Conservation (phyloP, 352 stramenopile species). For the Phytophthora lateralis region DNA sequence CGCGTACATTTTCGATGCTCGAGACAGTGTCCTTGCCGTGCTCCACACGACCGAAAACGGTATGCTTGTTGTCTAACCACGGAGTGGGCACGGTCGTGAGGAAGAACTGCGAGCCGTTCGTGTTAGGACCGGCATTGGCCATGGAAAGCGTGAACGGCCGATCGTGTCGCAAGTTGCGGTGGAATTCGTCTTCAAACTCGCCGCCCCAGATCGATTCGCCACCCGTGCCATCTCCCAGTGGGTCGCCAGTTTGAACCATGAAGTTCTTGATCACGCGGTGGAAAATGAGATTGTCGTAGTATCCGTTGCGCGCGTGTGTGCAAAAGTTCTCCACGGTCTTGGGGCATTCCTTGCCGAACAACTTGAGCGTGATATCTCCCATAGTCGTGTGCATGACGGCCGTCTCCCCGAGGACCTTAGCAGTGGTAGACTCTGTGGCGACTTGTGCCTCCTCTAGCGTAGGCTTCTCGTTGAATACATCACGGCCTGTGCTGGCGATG, state of each 20-base stretch:
- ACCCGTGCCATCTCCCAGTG: slow-evolving; percentile 96
- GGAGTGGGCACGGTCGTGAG: slow-evolving; percentile 98
- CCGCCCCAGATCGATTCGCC: slow-evolving; percentile 99
- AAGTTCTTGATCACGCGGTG: slow-evolving; percentile 99
- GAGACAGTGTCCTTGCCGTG: slow-evolving; percentile 97
- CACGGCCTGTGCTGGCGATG: slow-evolving; percentile 59
- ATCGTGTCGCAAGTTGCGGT: slow-evolving; percentile 94
- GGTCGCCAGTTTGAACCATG: slow-evolving; percentile 97
- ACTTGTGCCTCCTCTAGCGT: slow-evolving; percentile 94
- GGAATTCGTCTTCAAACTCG: slow-evolving; percentile 99
- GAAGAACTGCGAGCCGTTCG: slow-evolving; percentile 96
- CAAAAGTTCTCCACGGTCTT: slow-evolving; percentile 99
- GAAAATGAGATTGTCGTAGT: slow-evolving; percentile 99
- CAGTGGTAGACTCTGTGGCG: slow-evolving; percentile 68
- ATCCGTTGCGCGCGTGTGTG: slow-evolving; percentile 95
- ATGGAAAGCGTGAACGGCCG: slow-evolving; percentile 98
- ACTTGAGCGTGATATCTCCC: slow-evolving; percentile 97
- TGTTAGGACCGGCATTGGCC: slow-evolving; percentile 93
- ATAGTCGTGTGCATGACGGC: slow-evolving; percentile 97
- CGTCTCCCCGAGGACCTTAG: slow-evolving; percentile 71
- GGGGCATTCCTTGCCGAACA: slow-evolving; percentile 95
- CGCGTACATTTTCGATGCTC: slow-evolving; percentile 93
- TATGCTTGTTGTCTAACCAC: slow-evolving; percentile 98
- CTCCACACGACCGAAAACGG: slow-evolving; percentile 92
- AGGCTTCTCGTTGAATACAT: slow-evolving; percentile 99